Evolutionary conservation across 768 basidiomycete genomes (phyloP).

Genomic region (Fomitopsis serialis): DNA sequence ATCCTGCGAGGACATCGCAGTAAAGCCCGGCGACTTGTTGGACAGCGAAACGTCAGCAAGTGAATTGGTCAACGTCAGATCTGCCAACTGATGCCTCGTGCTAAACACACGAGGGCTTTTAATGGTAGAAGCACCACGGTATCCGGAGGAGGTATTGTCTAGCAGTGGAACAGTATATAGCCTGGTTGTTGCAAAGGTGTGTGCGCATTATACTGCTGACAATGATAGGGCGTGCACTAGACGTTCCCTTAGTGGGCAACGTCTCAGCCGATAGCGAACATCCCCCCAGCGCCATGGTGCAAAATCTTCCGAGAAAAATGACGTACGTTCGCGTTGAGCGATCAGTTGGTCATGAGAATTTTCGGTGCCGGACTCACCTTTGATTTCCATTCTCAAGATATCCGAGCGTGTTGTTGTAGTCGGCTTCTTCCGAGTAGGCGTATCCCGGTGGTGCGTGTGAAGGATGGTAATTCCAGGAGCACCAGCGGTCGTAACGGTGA

Average conservation of each 20-base stretch:
- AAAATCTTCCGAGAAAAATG: neutral
- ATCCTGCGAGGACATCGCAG: too few relatives aligned
- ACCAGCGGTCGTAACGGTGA: conserved; percentile 35
- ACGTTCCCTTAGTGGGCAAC: neutral
- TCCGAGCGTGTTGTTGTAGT: conserved; percentile 49
- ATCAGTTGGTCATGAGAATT: neutral
- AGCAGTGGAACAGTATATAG: too few relatives aligned
- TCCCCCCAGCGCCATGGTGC: neutral
- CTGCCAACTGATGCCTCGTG: too few relatives aligned
- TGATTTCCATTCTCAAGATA: conserved; percentile 54
- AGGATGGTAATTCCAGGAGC: conserved; percentile 32
- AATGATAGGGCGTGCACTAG: too few relatives aligned
- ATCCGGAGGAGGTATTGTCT: too few relatives aligned
- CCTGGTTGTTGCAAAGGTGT: too few relatives aligned
- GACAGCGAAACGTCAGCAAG: too few relatives aligned
- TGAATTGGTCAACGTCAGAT: too few relatives aligned
- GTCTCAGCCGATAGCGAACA: neutral
- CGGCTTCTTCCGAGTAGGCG: conserved; percentile 32
- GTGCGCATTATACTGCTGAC: too few relatives aligned
- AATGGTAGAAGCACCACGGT: too few relatives aligned
- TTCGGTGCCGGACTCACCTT: conserved; percentile 21
- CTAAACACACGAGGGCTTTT: too few relatives aligned
- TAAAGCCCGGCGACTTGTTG: too few relatives aligned
- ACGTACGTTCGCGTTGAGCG: neutral
- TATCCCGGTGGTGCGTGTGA: conserved; percentile 54